Conservation (phyloP, 495 filamentous ascomycete genomes). For the Podospora pseudopauciseta region DNA sequence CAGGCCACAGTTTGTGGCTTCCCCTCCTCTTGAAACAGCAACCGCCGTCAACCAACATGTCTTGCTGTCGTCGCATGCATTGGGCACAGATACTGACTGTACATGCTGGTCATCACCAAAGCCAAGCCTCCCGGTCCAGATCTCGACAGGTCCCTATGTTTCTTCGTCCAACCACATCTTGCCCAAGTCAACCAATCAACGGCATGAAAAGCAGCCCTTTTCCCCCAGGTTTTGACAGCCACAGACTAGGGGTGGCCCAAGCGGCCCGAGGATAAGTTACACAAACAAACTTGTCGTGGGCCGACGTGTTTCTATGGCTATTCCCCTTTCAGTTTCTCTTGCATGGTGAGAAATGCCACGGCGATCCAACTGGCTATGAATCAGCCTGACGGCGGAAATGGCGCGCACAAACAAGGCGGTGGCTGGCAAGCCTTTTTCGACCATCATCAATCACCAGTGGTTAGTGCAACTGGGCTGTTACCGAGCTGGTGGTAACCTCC, state of each 20-base stretch:
- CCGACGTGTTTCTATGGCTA: neutral
- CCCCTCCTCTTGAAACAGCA: neutral
- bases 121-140: too few species aligned
- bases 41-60: neutral
- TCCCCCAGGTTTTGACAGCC: neutral
- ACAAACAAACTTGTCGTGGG: neutral
- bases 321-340: neutral
- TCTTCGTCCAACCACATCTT: neutral
- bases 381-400: neutral
- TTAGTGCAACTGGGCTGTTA: neutral
- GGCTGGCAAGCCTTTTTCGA: neutral
- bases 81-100: neutral
- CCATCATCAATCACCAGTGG: neutral
- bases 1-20: neutral
- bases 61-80: neutral
- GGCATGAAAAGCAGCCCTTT: neutral
- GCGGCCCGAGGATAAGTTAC: neutral
- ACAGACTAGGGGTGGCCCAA: neutral
- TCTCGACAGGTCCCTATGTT: too few species aligned
- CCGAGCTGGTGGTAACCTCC: conserved; percentile 5
- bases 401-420: neutral
- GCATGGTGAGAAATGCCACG: neutral
- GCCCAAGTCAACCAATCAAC: neutral
- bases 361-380: neutral
- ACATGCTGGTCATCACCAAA: neutral